Percentiles rank a stretch among this genome's conserved stretches.
Evolutionary conservation across 345 rosid species (phyloP).

Genomic region (Pelargonium nanum): DNA sequence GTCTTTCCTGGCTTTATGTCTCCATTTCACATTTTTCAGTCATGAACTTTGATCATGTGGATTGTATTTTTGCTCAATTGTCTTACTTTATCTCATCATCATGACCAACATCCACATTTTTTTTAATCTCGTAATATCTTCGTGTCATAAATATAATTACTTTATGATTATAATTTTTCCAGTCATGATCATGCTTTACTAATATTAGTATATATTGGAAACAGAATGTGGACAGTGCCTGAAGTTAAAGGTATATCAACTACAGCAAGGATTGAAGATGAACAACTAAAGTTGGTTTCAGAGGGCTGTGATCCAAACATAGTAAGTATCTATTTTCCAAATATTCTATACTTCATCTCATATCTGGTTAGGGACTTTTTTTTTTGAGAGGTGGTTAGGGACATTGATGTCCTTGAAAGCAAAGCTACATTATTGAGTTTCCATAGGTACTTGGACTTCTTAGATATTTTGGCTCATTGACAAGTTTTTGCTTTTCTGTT

Average conservation of each 20-base stretch:
- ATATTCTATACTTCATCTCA: background rate
- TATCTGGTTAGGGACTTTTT: too few relatives aligned
- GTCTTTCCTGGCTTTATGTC: too few relatives aligned
- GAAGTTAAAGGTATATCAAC: conserved; percentile 45
- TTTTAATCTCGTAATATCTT: too few relatives aligned
- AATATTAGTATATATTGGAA: conserved; percentile 9
- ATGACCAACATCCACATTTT: too few relatives aligned
- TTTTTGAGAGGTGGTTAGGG: too few relatives aligned
- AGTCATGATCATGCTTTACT: conserved; percentile 3
- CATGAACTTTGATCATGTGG: too few relatives aligned
- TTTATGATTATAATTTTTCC: background rate
- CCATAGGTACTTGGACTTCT: background rate
- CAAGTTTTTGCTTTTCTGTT: conserved; percentile 1
- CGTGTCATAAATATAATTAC: too few relatives aligned
- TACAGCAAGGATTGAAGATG: conserved; percentile 29
- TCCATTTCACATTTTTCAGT: too few relatives aligned
- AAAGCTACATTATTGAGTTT: too few relatives aligned
- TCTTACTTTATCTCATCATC: too few relatives aligned
- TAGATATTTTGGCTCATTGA: conserved; percentile 1
- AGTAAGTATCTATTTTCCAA: conserved; percentile 28
- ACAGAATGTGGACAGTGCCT: conserved; percentile 80
- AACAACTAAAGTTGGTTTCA: conserved; percentile 42
- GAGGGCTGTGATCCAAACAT: conserved; percentile 62
- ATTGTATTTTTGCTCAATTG: too few relatives aligned
- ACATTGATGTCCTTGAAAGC: too few relatives aligned